Evolutionary conservation across 73 alveolate species (phyloP).

Genomic region (Uronychia binucleata): DNA sequence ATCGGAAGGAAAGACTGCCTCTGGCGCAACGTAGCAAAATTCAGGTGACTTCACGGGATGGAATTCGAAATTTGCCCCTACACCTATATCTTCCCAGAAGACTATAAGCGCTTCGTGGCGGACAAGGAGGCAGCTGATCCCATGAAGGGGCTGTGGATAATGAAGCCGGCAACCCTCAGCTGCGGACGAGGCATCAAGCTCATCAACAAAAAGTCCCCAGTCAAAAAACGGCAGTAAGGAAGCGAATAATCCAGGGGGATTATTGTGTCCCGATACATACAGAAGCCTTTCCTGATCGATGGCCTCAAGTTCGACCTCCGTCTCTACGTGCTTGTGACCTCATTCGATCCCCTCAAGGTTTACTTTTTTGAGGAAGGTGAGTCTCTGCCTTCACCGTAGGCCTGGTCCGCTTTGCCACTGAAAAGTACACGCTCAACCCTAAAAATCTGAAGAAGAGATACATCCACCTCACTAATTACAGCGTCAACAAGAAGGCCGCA

Average conservation of each 20-base stretch:
- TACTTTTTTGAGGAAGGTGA: constrained; percentile 74
- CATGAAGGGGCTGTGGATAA: constrained; percentile 50
- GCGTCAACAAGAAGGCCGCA: constrained; percentile 51
- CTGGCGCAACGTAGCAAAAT: constrained; percentile 71
- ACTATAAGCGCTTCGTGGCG: background rate
- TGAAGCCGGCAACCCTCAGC: constrained; percentile 65
- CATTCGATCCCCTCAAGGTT: constrained; percentile 75
- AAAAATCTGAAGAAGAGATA: constrained; percentile 44
- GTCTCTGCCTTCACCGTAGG: constrained; percentile 19
- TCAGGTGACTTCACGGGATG: constrained; percentile 57
- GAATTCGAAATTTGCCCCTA: constrained; percentile 28
- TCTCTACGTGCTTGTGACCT: constrained; percentile 74
- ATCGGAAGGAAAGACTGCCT: constrained; percentile 92
- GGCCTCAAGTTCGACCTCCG: constrained; percentile 78
- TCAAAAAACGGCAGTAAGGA: constrained; percentile 46
- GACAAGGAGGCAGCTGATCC: constrained; percentile 14
- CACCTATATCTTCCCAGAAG: constrained; percentile 31
- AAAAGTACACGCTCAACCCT: constrained; percentile 62
- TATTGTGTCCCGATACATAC: constrained; percentile 68
- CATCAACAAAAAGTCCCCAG: constrained; percentile 27
- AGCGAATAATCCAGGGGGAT: constrained; percentile 16
- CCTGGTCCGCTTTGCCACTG: constrained; percentile 83
- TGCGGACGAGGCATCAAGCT: constrained; percentile 77
- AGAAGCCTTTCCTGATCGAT: constrained; percentile 76
- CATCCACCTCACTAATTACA: constrained; percentile 56